Conservation (phyloP, 179 eudicot genomes). For the Beta macrorhiza region DNA sequence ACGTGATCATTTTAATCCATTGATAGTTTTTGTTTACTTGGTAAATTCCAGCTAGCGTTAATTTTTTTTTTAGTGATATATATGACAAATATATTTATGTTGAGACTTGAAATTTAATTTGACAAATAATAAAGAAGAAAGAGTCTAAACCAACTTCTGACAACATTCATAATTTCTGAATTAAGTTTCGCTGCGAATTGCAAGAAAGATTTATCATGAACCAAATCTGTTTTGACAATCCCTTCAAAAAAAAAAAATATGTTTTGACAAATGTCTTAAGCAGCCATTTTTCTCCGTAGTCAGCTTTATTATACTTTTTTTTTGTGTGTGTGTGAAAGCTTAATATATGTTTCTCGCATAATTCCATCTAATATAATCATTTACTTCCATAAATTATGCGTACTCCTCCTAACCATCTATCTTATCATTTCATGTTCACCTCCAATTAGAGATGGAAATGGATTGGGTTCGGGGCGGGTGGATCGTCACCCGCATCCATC, state of each 20-base stretch:
- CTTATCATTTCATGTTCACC: background rate
- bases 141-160: background rate
- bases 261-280: background rate
- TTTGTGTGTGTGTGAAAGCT: too few relatives aligned
- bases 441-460: too few relatives aligned
- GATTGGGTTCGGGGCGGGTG: too few relatives aligned
- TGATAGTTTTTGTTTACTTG: too few relatives aligned
- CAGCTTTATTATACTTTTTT: background rate
- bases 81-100: background rate
- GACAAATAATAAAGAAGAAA: background rate
- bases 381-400: background rate
- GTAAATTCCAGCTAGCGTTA: background rate
- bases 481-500: too few relatives aligned
- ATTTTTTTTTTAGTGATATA: background rate
- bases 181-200: constrained; percentile 7
- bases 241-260: too few relatives aligned
- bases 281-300: background rate
- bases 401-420: background rate
- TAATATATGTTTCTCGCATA: background rate
- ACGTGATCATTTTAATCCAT: too few relatives aligned
- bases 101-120: background rate
- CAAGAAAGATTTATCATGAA: background rate
- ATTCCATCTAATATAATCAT: background rate
- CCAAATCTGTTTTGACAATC: background rate
- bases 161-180: background rate